Percentiles rank a stretch among this genome's conserved stretches.
Evolutionary conservation across 768 basidiomycete genomes (phyloP).

Genomic region (Pisolithus orientalis): DNA sequence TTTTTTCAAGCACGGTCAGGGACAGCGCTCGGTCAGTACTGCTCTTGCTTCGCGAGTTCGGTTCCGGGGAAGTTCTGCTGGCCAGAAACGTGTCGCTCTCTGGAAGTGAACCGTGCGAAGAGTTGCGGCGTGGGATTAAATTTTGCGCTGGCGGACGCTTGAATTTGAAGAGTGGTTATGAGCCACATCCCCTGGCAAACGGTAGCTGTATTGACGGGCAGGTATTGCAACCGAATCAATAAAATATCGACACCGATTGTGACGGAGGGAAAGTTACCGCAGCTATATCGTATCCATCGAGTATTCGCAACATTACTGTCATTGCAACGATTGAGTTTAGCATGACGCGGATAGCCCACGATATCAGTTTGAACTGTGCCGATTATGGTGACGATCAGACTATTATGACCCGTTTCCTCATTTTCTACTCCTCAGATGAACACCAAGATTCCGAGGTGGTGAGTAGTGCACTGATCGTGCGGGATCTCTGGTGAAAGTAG

Average conservation of each 20-base stretch:
- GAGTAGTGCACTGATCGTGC: constrained; percentile 9
- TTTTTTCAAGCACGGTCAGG: no score
- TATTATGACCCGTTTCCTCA: not conserved
- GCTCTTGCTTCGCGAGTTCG: no score
- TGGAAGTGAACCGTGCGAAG: no score
- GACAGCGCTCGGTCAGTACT: no score
- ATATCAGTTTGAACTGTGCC: constrained; percentile 42
- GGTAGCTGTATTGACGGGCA: constrained; percentile 36
- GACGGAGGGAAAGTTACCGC: constrained; percentile 66
- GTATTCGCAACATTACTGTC: constrained; percentile 25
- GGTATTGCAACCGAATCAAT: constrained; percentile 51
- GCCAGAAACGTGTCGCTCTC: no score
- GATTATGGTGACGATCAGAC: constrained; percentile 39
- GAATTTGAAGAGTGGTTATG: no score
- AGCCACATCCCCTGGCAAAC: no score
- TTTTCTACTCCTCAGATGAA: constrained; percentile 22
- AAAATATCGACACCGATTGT: constrained; percentile 51
- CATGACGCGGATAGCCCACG: constrained; percentile 32
- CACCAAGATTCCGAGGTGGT: constrained; percentile 19
- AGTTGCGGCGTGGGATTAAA: no score
- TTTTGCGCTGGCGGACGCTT: no score
- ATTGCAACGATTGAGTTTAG: not conserved
- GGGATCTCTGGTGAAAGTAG: not conserved
- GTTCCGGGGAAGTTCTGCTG: no score
- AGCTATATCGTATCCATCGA: constrained; percentile 59